A percentile compares a stretch with the other conserved stretches of the same genome.
Conservation (phyloP, 371 early-diverging fungal species). For the Dinochytrium kinnereticum region DNA sequence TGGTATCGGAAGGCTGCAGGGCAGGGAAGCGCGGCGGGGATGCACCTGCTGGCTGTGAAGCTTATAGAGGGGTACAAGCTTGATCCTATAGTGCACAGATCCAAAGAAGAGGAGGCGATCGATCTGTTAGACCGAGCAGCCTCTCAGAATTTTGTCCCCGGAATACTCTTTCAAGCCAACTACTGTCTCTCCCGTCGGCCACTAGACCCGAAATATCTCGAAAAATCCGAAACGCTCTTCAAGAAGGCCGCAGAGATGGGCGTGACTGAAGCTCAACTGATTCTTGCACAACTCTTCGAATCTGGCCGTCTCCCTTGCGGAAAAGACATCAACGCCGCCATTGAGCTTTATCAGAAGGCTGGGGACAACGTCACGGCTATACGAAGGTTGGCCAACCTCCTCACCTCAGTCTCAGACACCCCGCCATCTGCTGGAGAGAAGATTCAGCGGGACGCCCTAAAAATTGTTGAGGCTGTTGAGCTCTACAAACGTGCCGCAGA, state of each 20-base stretch:
- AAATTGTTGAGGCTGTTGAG: constrained; percentile 32
- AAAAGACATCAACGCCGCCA: constrained; percentile 18
- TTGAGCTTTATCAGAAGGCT: constrained; percentile 34
- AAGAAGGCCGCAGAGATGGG: constrained; percentile 9
- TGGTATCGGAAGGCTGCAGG: constrained; percentile 20
- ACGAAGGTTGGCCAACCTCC: constrained; percentile 10
- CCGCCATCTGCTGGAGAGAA: background rate
- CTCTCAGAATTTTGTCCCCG: background rate
- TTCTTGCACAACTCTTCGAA: background rate
- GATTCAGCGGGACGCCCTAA: constrained; percentile 23
- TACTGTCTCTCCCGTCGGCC: background rate
- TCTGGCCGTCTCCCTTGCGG: background rate
- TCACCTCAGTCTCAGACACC: background rate
- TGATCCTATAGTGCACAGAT: background rate
- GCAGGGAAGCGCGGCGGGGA: background rate
- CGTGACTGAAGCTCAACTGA: background rate
- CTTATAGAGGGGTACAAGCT: background rate
- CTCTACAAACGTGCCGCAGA: constrained; percentile 32
- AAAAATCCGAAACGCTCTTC: constrained; percentile 13
- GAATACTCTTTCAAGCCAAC: background rate
- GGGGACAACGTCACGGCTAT: constrained; percentile 25
- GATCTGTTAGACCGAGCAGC: background rate
- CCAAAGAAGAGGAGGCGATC: background rate
- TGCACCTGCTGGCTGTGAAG: background rate
- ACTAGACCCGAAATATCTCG: background rate